These are phyloP conservation scores for Wickerhamiella kurtzmanii DNA, from an alignment of 805 yeast species.

Conservation along the genomic window DNA sequence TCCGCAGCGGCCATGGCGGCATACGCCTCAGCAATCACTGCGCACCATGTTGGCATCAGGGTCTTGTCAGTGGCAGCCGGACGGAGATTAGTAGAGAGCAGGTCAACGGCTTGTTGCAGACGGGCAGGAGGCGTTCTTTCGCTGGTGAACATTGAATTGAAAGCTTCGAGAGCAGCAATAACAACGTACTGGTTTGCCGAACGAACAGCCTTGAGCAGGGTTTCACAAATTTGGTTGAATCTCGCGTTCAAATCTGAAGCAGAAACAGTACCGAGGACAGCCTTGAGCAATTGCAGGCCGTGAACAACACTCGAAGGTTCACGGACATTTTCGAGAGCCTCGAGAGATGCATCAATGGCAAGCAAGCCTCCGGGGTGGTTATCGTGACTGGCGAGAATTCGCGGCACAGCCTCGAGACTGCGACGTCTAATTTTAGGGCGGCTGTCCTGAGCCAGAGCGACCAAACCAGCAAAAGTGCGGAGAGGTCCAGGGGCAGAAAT, in stretches of 20 bases:
- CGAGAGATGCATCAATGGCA: constrained; percentile 61
- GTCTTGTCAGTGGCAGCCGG: constrained; percentile 76
- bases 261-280: constrained; percentile 37
- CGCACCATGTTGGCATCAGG: constrained; percentile 88
- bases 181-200: constrained; percentile 76
- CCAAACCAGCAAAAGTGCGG: constrained; percentile 19
- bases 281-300: constrained; percentile 56
- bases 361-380: constrained; percentile 69
- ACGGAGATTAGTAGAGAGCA: constrained; percentile 53
- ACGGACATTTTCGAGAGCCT: constrained; percentile 44
- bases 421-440: constrained; percentile 94
- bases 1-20: constrained; percentile 41
- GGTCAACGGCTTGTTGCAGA: constrained; percentile 49
- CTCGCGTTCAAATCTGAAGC: constrained; percentile 61
- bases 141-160: constrained; percentile 65
- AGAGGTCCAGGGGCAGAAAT: constrained; percentile 18
- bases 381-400: constrained; percentile 36
- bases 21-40: constrained; percentile 77
- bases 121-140: constrained; percentile 41
- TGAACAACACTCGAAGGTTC: constrained; percentile 43
- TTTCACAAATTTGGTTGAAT: constrained; percentile 61
- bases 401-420: constrained; percentile 76
- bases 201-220: constrained; percentile 59
- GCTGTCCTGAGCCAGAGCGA: constrained; percentile 63
- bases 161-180: constrained; percentile 69